These are phyloP conservation scores for Apostasia shenzhenica DNA, from an alignment of 106 monocot genomes.

Conservation along the genomic window DNA sequence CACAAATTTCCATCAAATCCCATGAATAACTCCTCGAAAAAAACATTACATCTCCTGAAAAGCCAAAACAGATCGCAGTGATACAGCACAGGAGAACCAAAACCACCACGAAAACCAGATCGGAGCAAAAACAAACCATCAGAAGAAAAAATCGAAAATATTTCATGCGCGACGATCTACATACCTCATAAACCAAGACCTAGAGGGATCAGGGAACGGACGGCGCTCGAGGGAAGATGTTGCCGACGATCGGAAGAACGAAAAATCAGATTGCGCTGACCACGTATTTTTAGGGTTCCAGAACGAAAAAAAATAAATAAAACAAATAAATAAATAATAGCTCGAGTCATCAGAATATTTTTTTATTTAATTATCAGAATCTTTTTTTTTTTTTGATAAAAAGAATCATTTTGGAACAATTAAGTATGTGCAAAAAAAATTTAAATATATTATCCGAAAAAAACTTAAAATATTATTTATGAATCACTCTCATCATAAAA, in stretches of 20 bases:
- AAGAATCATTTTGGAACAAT: no score
- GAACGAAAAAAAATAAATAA: no score
- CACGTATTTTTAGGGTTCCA: no score
- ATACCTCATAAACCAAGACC: conserved; percentile 81
- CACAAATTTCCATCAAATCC: background rate
- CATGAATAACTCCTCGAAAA: background rate
- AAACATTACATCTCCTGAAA: background rate
- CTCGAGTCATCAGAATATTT: no score
- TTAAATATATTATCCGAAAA: no score
- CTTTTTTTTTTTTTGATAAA: no score
- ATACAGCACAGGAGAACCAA: background rate
- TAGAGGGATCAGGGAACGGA: conserved; percentile 24
- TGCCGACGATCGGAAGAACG: background rate
- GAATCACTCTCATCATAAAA: no score
- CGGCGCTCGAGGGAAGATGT: background rate
- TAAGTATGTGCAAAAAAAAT: no score
- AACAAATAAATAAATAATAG: no score
- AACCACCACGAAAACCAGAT: background rate
- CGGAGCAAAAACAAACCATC: background rate
- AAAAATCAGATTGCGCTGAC: no score
- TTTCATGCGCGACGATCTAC: background rate
- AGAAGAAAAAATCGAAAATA: background rate
- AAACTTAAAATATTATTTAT: no score
- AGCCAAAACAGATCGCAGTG: background rate
- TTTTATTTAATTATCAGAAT: no score